phyloP scores from a whole-genome alignment of 192 early-diverging fungal species.

The Backusella tarrabulga region DNA sequence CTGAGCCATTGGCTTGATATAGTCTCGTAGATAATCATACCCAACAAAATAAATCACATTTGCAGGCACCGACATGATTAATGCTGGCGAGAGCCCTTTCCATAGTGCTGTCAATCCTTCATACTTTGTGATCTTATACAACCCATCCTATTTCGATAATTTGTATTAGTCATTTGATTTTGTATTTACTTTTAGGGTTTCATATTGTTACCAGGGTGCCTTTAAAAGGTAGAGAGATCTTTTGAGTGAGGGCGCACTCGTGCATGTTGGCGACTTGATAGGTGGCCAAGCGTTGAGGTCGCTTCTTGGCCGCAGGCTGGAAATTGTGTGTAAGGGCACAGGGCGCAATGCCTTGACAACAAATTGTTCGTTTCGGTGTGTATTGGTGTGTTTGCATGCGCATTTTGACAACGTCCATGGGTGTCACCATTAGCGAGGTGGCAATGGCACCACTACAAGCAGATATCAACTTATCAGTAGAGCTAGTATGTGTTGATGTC shows the following conservation, averaged over 20 bases:
- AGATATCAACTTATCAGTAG: slow-evolving; percentile 72
- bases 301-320: background rate
- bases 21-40: slow-evolving; percentile 83
- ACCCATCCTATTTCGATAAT: slow-evolving; percentile 54
- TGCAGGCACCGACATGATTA: slow-evolving; percentile 88
- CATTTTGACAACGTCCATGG: slow-evolving; percentile 85
- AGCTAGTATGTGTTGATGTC: slow-evolving; percentile 28
- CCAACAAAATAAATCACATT: slow-evolving; percentile 96
- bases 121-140: slow-evolving; percentile 74
- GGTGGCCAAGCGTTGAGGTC: background rate
- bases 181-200: background rate
- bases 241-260: slow-evolving; percentile 13
- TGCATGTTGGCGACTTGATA: slow-evolving; percentile 16
- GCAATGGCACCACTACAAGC: slow-evolving; percentile 81
- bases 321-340: slow-evolving; percentile 9
- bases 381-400: slow-evolving; percentile 67
- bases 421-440: slow-evolving; percentile 80
- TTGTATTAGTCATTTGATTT: background rate
- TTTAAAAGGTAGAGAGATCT: slow-evolving; percentile 9
- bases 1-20: slow-evolving; percentile 13
- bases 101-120: slow-evolving; percentile 82
- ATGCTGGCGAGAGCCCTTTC: slow-evolving; percentile 84
- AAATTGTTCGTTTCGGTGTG: background rate
- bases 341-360: background rate
- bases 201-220: slow-evolving; percentile 41